Percentiles rank a stretch among this genome's conserved stretches.
Conservation (phyloP, 2,329 filamentous ascomycete genomes). For the Bipolaris victoriae region DNA sequence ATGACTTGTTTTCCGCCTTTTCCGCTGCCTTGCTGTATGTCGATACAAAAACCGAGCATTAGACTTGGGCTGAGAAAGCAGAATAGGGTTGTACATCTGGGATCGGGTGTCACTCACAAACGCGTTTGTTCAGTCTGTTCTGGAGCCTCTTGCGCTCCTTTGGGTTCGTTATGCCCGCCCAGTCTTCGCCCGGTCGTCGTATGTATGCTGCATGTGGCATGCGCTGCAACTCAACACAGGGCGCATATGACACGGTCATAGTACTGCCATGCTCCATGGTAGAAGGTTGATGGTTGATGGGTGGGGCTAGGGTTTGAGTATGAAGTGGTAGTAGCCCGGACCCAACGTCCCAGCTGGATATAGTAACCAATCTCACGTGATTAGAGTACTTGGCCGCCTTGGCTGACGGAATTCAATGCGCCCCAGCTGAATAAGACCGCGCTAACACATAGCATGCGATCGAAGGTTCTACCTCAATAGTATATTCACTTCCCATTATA, state of each 20-base stretch:
- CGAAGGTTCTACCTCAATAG: too few species aligned
- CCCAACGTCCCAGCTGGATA: too few species aligned
- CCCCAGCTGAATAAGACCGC: too few species aligned
- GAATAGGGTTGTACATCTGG: constrained; percentile 6
- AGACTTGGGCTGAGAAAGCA: background rate
- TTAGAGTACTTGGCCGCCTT: background rate
- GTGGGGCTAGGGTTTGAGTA: background rate
- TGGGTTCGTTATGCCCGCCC: constrained; percentile 25
- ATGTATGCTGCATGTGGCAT: background rate
- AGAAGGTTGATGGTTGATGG: background rate
- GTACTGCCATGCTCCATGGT: background rate
- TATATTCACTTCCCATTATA: too few species aligned
- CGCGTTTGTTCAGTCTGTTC: constrained; percentile 29
- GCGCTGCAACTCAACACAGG: background rate
- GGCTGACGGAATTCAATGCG: too few species aligned
- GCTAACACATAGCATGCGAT: too few species aligned
- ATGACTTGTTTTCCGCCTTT: background rate
- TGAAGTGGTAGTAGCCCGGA: background rate
- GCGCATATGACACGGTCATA: background rate
- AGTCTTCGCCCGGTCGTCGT: constrained; percentile 21
- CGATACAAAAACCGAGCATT: background rate
- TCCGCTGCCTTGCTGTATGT: background rate
- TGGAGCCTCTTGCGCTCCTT: constrained; percentile 24
- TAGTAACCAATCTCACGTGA: background rate
- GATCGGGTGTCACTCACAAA: background rate